phyloP scores from a whole-genome alignment of 2,329 filamentous ascomycete species.

The Drechmeria coniospora region DNA sequence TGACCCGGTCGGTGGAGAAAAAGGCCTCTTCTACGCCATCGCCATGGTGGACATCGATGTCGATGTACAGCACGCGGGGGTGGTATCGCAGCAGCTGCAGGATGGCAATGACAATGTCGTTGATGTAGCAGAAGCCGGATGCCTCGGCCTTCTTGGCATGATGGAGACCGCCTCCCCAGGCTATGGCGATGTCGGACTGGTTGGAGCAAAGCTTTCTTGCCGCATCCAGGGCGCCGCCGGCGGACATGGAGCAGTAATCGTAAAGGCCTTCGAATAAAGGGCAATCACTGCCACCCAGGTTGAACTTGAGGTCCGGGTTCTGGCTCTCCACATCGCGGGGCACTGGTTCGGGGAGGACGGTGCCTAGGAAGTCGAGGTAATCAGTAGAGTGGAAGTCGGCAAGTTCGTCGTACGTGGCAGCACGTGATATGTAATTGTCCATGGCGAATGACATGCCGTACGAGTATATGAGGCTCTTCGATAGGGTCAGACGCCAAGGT shows the following conservation, averaged over 20 bases:
- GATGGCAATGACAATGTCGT: slow-evolving; percentile 92
- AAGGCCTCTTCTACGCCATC: slow-evolving; percentile 87
- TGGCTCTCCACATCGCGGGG: slow-evolving; percentile 50
- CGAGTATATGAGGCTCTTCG: slow-evolving; percentile 84
- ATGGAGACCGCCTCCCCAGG: slow-evolving; percentile 93
- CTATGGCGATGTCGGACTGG: slow-evolving; percentile 89
- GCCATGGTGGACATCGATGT: slow-evolving; percentile 85
- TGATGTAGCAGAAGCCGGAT: slow-evolving; percentile 96
- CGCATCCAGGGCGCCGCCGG: slow-evolving; percentile 79
- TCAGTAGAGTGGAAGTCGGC: slow-evolving; percentile 74
- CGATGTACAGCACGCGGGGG: slow-evolving; percentile 81
- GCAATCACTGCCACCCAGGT: slow-evolving; percentile 82
- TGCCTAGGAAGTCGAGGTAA: slow-evolving; percentile 79
- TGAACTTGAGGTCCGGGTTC: slow-evolving; percentile 56
- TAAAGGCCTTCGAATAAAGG: slow-evolving; percentile 93
- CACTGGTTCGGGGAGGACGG: slow-evolving; percentile 48
- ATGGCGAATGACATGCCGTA: slow-evolving; percentile 95
- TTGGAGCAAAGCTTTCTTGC: slow-evolving; percentile 74
- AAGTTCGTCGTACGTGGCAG: slow-evolving; percentile 77
- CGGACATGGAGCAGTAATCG: slow-evolving; percentile 88
- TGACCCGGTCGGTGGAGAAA: slow-evolving; percentile 75
- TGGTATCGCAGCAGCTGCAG: slow-evolving; percentile 71
- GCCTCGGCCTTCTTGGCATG: slow-evolving; percentile 92
- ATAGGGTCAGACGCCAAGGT: slow-evolving; percentile 88
- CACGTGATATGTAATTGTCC: slow-evolving; percentile 78